Evolutionary conservation across 2,329 filamentous ascomycete species (phyloP), one percentile per base, ranked within the genome.

Genomic region (Thelonectria olida): DNA sequence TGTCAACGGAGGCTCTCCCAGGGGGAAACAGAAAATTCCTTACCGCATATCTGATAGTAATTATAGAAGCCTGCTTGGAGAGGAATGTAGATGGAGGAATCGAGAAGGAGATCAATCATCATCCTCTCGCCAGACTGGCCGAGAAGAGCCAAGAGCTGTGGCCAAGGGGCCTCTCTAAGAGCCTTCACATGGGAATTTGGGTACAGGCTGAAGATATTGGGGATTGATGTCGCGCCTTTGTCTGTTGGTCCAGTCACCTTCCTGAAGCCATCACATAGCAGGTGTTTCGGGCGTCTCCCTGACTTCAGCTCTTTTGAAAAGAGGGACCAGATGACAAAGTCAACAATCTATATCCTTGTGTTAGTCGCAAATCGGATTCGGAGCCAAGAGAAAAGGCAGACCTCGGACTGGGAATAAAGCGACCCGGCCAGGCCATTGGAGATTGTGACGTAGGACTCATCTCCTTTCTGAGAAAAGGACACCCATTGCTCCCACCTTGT

Each of bases 211-310:
- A 85, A 84, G 7, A 97, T 72, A 0, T 91, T 92, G 0, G 88
- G 90, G 41, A 96, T 89, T 7, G 68, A 74, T 31, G 81, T 81
- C 8, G 63, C 63, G 2, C 58, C 61, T 12, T 74, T 66, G 6
- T 72, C 71, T 6, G 65, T 70, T 23, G 74, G 77, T 28, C 67
- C 72, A 31, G 67, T 67, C 23, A 78, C 74, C 67, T 83, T 86
- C 69, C 90, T 87, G 69, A 90, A 97, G 22, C 95, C 95, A 80
- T 97, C 90, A 68, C 92, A 94, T 5, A 99, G 84, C 5, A 97
- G 72, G 77, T 97, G 92, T 51, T 86, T 85, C 2, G 90, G 89
- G 71, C 84, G 86, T 50, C 64, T 34, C 9, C 66, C 81, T 75
- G 60, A 76, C 78, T 25, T 73, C 28, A 82, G 79, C 15, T 81